Evolutionary conservation across 2,329 filamentous ascomycete genomes (phyloP).

Genomic region (Hymenoscyphus salicellus): DNA sequence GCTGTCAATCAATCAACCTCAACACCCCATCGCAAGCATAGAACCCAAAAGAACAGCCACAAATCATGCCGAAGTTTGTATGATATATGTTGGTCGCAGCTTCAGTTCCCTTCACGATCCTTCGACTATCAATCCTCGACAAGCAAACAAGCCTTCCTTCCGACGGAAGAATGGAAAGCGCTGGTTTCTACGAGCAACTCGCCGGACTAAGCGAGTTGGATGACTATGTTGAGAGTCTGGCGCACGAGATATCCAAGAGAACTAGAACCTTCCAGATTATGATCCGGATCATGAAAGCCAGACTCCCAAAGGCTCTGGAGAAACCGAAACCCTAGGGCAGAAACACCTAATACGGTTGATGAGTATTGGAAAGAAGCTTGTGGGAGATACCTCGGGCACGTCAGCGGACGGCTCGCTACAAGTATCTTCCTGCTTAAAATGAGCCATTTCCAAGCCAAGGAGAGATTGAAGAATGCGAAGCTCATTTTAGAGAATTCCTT

Average conservation of each 20-base stretch:
- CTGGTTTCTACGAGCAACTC: not conserved
- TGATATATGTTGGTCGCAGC: not conserved
- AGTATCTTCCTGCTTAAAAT: not conserved
- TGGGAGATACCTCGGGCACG: not conserved
- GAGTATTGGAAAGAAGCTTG: not conserved
- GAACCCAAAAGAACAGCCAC: too few species aligned
- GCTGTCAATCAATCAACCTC: too few species aligned
- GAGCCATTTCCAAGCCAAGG: not conserved
- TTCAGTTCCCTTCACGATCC: not conserved
- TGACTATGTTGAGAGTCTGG: not conserved
- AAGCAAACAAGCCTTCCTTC: not conserved
- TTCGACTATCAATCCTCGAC: not conserved
- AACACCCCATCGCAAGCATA: too few species aligned
- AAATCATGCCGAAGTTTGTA: too few species aligned
- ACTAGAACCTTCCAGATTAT: not conserved
- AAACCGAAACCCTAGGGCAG: too few species aligned
- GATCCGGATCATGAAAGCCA: not conserved
- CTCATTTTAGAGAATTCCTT: not conserved
- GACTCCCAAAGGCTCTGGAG: not conserved
- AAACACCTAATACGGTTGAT: not conserved
- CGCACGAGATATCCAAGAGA: not conserved
- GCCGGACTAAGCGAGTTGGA: not conserved
- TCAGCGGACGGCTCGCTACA: not conserved
- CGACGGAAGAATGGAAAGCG: not conserved
- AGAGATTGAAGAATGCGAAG: not conserved